Evolutionary conservation across 1,139 yeast genomes (phyloP), one percentile per base, ranked within the genome.

Genomic region (Geotrichum macrosporum): DNA sequence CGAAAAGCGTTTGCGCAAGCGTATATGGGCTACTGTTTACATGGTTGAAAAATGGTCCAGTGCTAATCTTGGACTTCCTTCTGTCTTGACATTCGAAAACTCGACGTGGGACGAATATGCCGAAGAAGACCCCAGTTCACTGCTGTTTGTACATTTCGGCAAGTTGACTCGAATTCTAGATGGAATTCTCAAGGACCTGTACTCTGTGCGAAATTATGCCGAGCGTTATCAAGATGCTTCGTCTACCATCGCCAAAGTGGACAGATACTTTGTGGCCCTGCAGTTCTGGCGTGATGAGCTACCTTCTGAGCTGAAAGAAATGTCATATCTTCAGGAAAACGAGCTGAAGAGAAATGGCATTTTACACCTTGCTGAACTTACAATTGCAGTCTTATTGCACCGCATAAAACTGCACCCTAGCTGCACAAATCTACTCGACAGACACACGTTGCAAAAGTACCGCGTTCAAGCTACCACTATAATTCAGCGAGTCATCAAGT

Each of bases 1-100:
- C 6, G 58, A 57, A 29, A 66, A 65, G 45, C 50, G 56, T 26
- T 52, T 66, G 13, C 53, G 70, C 5, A 54, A 52, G n/a, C 55
- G 66, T 15, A 55, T 66, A 13, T 65, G 69, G 68, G 66, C 68
- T 0, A 57, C 63, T 1, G 59, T 63, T n/a, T 64, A 54, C 41
- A 55, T 58, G n/a, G 60, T 60, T 46, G 70, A 66, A 46, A 64
- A 64, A 44, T 66, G 70, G 70, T 53, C 62, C 10, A 55, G 67
- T 1, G 63, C 62, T 4, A 57, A 56, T 36, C 50, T 63, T 5
- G 70, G 70, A 5, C 53, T 61, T 20, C 70, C 70, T 2, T 54
- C 65, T 5, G 39, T 65, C 42, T 46, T 65, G 27, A 47, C 53
- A 16, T 40, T 50, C 34, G 48, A 52, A 16, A 55, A 59, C 43